A percentile compares a stretch with the other conserved stretches of the same genome.
Conservation (phyloP, 139 green algal genomes). For the Chlorella sp. region DNA sequence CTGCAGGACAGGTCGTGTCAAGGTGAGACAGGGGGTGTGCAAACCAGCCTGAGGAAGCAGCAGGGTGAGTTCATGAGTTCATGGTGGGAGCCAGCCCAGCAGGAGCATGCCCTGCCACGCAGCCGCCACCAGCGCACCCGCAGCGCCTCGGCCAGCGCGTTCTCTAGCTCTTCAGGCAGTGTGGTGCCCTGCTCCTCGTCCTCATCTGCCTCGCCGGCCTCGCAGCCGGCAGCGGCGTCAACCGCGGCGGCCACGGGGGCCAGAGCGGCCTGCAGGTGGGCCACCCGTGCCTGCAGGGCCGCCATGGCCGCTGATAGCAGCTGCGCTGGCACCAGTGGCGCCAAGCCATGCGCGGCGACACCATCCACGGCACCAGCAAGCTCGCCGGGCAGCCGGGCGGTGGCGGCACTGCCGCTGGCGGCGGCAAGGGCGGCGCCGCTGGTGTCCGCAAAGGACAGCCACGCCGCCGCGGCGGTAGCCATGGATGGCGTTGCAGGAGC, state of each 20-base stretch:
- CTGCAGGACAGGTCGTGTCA: too few species aligned
- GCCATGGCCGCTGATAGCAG: not conserved
- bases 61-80: too few species aligned
- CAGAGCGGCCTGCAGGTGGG: not conserved
- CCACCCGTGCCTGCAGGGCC: not conserved
- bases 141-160: not conserved
- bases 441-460: slow-evolving; percentile 14
- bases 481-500: not conserved
- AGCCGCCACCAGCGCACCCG: not conserved
- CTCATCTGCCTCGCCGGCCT: not conserved
- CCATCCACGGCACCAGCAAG: slow-evolving; percentile 6
- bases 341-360: not conserved
- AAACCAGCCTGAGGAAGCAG: too few species aligned
- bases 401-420: not conserved
- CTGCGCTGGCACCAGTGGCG: not conserved
- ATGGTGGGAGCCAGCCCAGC: not conserved
- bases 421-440: not conserved
- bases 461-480: not conserved
- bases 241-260: not conserved
- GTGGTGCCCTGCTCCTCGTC: not conserved
- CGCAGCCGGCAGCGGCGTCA: not conserved
- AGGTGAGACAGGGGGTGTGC: too few species aligned
- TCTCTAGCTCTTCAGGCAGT: not conserved
- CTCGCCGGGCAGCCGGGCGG: not conserved
- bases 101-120: not conserved